These are phyloP conservation scores for Nitzschia palea DNA, from an alignment of 108 stramenopile species.

Conservation along the genomic window DNA sequence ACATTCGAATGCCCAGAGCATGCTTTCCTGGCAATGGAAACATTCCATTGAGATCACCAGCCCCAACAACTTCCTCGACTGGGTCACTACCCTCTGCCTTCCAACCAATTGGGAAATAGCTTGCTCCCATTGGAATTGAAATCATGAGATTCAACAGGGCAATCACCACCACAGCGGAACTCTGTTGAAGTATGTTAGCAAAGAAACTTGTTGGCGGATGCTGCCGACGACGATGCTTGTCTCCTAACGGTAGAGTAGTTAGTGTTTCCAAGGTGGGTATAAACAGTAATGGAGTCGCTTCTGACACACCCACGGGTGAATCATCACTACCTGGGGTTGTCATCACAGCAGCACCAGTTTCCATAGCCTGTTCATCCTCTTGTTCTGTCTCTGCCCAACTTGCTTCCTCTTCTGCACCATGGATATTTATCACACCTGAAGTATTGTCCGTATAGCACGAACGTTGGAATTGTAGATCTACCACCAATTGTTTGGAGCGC, in stretches of 20 bases:
- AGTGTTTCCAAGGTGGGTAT: too few species aligned
- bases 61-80: background rate
- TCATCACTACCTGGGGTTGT: background rate
- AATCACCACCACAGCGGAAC: conserved; percentile 52
- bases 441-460: background rate
- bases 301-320: background rate
- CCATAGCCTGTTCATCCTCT: too few species aligned
- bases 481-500: background rate
- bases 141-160: conserved; percentile 66
- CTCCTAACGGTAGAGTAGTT: background rate
- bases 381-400: background rate
- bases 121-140: conserved; percentile 73
- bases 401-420: background rate
- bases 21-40: conserved; percentile 70
- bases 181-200: conserved; percentile 18
- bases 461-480: background rate
- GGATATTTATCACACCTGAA: background rate
- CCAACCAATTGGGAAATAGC: conserved; percentile 74
- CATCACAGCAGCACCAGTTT: background rate
- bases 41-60: conserved; percentile 14
- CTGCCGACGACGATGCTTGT: background rate
- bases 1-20: conserved; percentile 83
- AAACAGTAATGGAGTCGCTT: too few species aligned
- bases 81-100: conserved; percentile 8
- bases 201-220: background rate